Percentiles rank a stretch among this genome's conserved stretches.
Evolutionary conservation across 179 eudicot genomes (phyloP).

Genomic region (Beta macrorhiza): DNA sequence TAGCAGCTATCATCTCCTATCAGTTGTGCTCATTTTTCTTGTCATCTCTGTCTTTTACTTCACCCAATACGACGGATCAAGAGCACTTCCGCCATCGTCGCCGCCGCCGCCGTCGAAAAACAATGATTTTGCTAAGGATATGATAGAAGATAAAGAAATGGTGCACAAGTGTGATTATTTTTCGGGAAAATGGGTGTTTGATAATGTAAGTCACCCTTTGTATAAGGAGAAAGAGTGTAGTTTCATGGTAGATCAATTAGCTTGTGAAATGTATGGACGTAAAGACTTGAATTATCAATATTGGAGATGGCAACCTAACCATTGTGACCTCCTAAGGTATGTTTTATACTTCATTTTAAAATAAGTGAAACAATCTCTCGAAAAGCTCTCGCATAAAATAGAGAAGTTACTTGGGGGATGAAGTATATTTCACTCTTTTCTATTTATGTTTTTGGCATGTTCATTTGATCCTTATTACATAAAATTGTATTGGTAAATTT

Average conservation of each 20-base stretch:
- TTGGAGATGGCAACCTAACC: constrained; percentile 83
- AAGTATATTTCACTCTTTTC: too few species aligned
- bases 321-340: constrained; percentile 70
- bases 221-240: constrained; percentile 49
- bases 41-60: constrained; percentile 28
- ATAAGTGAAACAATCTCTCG: too few species aligned
- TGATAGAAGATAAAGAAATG: neutral
- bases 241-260: constrained; percentile 45
- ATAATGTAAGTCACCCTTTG: constrained; percentile 46
- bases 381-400: too few species aligned
- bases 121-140: too few species aligned
- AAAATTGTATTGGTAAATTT: too few species aligned
- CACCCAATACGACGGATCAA: neutral
- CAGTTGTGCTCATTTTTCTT: constrained; percentile 26
- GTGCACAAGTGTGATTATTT: constrained; percentile 45
- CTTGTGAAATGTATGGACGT: constrained; percentile 64
- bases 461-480: too few species aligned
- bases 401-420: too few species aligned
- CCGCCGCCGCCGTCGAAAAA: neutral
- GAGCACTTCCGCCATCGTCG: neutral
- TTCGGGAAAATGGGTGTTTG: constrained; percentile 63
- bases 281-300: constrained; percentile 51
- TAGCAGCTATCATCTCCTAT: constrained; percentile 34
- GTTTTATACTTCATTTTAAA: neutral
- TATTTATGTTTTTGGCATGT: too few species aligned